phyloP scores from a whole-genome alignment of 352 stramenopile species.

The Phytophthora melonis region DNA sequence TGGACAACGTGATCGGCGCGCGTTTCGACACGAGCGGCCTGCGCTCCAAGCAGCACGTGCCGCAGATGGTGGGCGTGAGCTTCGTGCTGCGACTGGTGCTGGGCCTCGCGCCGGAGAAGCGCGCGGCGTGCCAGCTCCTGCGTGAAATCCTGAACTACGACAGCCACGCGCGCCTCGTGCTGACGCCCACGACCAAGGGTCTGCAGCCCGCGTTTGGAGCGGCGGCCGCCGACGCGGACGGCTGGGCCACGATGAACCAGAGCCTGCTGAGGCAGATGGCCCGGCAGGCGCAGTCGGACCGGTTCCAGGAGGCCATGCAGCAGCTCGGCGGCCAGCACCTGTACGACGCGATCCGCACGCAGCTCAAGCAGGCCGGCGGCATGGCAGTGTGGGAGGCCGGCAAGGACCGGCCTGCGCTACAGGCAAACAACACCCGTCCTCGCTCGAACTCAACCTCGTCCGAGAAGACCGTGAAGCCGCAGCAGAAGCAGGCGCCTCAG shows the following conservation, averaged over 20 bases:
- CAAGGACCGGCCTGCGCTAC: constrained; percentile 9
- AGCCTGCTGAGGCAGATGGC: constrained; percentile 8
- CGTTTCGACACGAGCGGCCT: constrained; percentile 5
- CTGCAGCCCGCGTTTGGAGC: neutral
- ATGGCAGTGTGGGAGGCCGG: constrained; percentile 3
- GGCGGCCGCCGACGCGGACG: neutral
- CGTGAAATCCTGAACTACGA: constrained; percentile 9
- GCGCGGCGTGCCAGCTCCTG: constrained; percentile 4
- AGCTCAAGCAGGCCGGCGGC: constrained; percentile 13
- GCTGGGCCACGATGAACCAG: constrained; percentile 5
- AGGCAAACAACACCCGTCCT: neutral
- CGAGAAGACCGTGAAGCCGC: neutral
- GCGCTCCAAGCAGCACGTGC: neutral
- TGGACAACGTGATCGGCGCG: neutral
- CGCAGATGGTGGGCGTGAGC: neutral
- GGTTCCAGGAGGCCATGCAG: constrained; percentile 20
- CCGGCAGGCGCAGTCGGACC: constrained; percentile 6
- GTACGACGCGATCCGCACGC: constrained; percentile 19
- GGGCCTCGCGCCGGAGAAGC: constrained; percentile 18
- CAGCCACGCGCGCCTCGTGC: constrained; percentile 7
- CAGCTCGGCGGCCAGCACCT: constrained; percentile 8
- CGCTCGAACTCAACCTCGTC: neutral
- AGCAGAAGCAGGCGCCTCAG: neutral
- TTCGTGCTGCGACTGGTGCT: constrained; percentile 21
- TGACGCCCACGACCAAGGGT: constrained; percentile 8